Conservation (phyloP, 2,329 filamentous ascomycete genomes). For the Ophiostoma triangulosporum region DNA sequence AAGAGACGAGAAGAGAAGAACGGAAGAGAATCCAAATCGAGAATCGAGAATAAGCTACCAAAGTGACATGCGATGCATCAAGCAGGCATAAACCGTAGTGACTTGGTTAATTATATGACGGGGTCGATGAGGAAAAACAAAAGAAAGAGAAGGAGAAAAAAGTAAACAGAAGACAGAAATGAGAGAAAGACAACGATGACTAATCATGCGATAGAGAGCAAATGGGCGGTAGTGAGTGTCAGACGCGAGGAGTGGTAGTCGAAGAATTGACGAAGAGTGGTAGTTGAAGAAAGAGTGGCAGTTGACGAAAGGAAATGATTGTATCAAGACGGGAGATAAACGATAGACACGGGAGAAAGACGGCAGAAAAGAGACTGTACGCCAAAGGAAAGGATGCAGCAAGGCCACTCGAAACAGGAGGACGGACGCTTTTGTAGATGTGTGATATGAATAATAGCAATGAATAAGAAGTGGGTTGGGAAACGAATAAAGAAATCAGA, state of each 20-base stretch:
- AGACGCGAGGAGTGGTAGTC: background rate
- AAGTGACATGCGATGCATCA: too few relatives aligned
- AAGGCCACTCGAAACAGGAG: background rate
- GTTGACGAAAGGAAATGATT: background rate
- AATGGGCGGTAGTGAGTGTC: background rate
- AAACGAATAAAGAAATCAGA: background rate
- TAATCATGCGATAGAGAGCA: background rate
- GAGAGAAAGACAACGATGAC: background rate
- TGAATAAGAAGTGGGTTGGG: too few relatives aligned
- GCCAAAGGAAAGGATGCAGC: background rate
- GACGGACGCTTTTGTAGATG: background rate
- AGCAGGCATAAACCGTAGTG: too few relatives aligned
- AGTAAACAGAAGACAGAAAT: slow-evolving; percentile 13
- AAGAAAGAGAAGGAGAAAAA: slow-evolving; percentile 13
- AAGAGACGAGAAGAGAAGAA: too few relatives aligned
- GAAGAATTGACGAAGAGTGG: background rate
- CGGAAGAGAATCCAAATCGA: too few relatives aligned
- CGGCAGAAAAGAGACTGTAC: slow-evolving; percentile 6
- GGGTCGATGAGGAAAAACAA: too few relatives aligned
- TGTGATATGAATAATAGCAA: too few relatives aligned
- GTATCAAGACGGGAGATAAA: too few relatives aligned
- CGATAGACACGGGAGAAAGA: slow-evolving; percentile 9
- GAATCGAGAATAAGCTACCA: too few relatives aligned
- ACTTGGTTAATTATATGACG: too few relatives aligned
- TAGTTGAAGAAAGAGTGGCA: background rate